A percentile compares a stretch with the other conserved stretches of the same genome.
These are phyloP conservation scores for Zygosaccharomyces pseudobailii DNA, from an alignment of 1,139 yeast species.

Conservation along the genomic window DNA sequence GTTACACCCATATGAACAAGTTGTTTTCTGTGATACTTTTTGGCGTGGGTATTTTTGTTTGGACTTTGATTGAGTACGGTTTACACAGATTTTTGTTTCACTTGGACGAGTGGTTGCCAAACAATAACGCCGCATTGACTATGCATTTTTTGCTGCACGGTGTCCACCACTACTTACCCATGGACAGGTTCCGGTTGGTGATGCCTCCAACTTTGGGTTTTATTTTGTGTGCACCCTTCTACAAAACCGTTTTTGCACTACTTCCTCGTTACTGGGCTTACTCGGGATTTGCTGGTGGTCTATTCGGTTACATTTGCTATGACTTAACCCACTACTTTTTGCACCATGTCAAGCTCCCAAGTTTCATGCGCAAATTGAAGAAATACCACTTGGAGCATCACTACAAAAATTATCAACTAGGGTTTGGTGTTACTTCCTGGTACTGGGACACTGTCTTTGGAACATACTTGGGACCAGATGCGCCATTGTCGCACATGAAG, in stretches of 20 bases:
- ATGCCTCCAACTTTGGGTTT: constrained; percentile 89
- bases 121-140: constrained; percentile 66
- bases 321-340: constrained; percentile 86
- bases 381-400: constrained; percentile 95
- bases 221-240: constrained; percentile 54
- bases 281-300: constrained; percentile 87
- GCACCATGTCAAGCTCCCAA: constrained; percentile 82
- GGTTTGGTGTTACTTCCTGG: constrained; percentile 90
- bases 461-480: constrained; percentile 47
- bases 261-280: constrained; percentile 59
- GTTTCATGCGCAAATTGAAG: constrained; percentile 69
- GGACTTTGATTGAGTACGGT: constrained; percentile 88
- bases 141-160: constrained; percentile 91
- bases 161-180: constrained; percentile 93
- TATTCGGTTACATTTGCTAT: constrained; percentile 85
- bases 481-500: constrained; percentile 35
- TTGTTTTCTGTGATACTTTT: constrained; percentile 40
- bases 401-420: constrained; percentile 91
- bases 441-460: constrained; percentile 93
- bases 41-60: constrained; percentile 67
- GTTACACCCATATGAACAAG: constrained; percentile 37
- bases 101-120: constrained; percentile 80
- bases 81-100: constrained; percentile 92
- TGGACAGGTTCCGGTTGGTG: constrained; percentile 89
- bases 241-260: constrained; percentile 51